phyloP scores from a whole-genome alignment of 345 rosid genomes.

The Brassica napus region Da-Ae NC_063439.1:3947001-3947500 shows the following conservation, averaged over 20 bases:
- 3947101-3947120: slow-evolving; percentile 99
- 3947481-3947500: slow-evolving; percentile 97
- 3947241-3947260: neutral
- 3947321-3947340: slow-evolving; percentile 16
- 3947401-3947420: slow-evolving; percentile 92
- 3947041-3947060: slow-evolving; percentile 24
- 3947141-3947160: neutral
- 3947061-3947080: slow-evolving; percentile 97
- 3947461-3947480: slow-evolving; percentile 97
- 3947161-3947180: neutral
- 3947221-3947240: no score
- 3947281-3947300: neutral
- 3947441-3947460: slow-evolving; percentile 99
- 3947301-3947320: no score
- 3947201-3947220: neutral
- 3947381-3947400: slow-evolving; percentile 98
- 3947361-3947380: slow-evolving; percentile 95
- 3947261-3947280: neutral
- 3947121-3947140: slow-evolving; percentile 61
- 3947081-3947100: slow-evolving; percentile 96
- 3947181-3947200: neutral
- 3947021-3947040: neutral
- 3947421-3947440: slow-evolving; percentile 99
- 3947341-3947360: slow-evolving; percentile 71
- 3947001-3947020: neutral